These are phyloP conservation scores for Amanita jacksonii DNA, from an alignment of 768 basidiomycete species.

Conservation along the genomic window DNA sequence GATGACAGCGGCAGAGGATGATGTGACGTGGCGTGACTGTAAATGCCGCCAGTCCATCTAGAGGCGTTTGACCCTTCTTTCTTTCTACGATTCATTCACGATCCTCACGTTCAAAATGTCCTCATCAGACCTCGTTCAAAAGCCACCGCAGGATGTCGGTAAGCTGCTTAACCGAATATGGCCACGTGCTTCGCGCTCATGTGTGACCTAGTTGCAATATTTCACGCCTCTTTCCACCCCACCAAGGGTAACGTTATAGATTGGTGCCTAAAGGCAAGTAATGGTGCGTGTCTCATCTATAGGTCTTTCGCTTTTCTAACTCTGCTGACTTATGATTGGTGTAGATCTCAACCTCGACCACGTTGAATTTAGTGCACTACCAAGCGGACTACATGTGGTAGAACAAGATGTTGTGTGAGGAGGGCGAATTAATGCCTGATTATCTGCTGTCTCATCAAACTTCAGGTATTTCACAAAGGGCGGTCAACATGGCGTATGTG, in stretches of 20 bases:
- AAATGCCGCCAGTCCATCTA: slow-evolving; percentile 5
- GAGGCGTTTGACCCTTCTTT: slow-evolving; percentile 2
- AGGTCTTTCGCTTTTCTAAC: neutral
- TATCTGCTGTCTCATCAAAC: slow-evolving; percentile 1
- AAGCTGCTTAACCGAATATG: neutral
- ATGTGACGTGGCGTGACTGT: slow-evolving; percentile 1
- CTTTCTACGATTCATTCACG: slow-evolving; percentile 4
- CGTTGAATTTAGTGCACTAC: slow-evolving; percentile 74
- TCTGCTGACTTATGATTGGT: neutral
- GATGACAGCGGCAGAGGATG: slow-evolving; percentile 13
- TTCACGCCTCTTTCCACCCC: slow-evolving; percentile 79
- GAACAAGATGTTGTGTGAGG: slow-evolving; percentile 74
- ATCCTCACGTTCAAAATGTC: slow-evolving; percentile 14
- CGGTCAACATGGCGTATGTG: slow-evolving; percentile 57
- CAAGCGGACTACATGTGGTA: slow-evolving; percentile 73
- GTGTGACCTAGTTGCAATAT: slow-evolving; percentile 55
- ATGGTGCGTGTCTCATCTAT: slow-evolving; percentile 33
- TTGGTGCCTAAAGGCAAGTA: slow-evolving; percentile 64
- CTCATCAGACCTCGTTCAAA: slow-evolving; percentile 9
- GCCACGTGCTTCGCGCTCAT: neutral
- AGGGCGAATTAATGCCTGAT: neutral
- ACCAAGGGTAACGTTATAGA: slow-evolving; percentile 74
- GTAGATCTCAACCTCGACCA: slow-evolving; percentile 57
- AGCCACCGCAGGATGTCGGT: slow-evolving; percentile 46
- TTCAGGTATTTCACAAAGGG: slow-evolving; percentile 66